Conservation (phyloP, 2,329 filamentous ascomycete genomes). For the Rhynchosporium graminicola region DNA sequence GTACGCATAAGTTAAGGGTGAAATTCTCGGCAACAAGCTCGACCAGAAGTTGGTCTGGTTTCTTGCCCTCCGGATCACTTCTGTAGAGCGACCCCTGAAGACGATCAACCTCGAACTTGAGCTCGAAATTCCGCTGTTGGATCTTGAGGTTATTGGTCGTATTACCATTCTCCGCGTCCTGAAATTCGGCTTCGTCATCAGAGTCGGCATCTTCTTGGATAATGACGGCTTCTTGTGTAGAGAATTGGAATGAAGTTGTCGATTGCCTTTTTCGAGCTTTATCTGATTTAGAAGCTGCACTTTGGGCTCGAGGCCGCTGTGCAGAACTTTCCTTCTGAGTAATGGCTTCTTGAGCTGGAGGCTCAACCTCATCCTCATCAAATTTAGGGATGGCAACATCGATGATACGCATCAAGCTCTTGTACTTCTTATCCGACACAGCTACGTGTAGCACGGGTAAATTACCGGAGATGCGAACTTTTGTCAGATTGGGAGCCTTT, state of each 20-base stretch:
- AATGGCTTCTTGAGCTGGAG: conserved; percentile 25
- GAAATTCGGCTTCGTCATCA: conserved; percentile 65
- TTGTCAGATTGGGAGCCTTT: conserved; percentile 89
- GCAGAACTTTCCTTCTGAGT: conserved; percentile 15
- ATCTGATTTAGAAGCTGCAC: conserved; percentile 43
- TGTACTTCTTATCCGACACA: conserved; percentile 94
- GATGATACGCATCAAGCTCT: conserved; percentile 92
- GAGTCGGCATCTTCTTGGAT: conserved; percentile 58
- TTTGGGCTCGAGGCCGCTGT: conserved; percentile 32
- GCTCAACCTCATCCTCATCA: conserved; percentile 52
- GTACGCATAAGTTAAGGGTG: conserved; percentile 80
- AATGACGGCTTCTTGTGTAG: conserved; percentile 73
- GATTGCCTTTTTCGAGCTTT: conserved; percentile 55
- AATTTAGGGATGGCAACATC: conserved; percentile 93
- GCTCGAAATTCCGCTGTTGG: conserved; percentile 90
- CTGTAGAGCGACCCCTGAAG: conserved; percentile 90
- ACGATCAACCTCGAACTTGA: conserved; percentile 94
- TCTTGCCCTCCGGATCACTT: conserved; percentile 75
- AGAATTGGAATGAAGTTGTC: conserved; percentile 74
- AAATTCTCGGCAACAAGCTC: conserved; percentile 91
- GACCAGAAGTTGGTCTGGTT: conserved; percentile 79
- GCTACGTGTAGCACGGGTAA: conserved; percentile 89
- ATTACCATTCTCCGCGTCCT: conserved; percentile 63
- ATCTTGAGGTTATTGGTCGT: conserved; percentile 64
- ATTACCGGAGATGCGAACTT: conserved; percentile 87